Evolutionary conservation across 164 flowering plant genomes (phyloP).

Genomic region (Dillenia turbinata): DNA sequence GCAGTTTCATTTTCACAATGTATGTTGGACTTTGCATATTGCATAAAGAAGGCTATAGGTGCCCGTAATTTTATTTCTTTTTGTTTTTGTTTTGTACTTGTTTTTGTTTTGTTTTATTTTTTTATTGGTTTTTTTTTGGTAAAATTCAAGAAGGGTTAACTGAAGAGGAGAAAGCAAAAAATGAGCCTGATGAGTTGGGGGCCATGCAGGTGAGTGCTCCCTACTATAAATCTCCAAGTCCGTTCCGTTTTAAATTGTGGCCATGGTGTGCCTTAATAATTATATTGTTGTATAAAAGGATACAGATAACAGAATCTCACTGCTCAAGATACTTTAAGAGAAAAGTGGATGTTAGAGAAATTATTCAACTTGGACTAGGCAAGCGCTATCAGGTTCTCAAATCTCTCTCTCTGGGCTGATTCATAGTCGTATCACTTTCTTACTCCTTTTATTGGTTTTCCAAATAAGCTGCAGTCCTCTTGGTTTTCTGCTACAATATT

Average conservation of each 20-base stretch:
- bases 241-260: neutral
- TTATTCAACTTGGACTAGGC: slow-evolving; percentile 76
- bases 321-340: slow-evolving; percentile 77
- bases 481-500: too few species aligned
- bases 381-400: slow-evolving; percentile 79
- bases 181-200: slow-evolving; percentile 74
- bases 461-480: too few species aligned
- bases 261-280: neutral
- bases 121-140: too few species aligned
- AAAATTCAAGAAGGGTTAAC: slow-evolving; percentile 81
- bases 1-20: too few species aligned
- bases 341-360: slow-evolving; percentile 75
- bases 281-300: slow-evolving; percentile 10
- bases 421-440: too few species aligned
- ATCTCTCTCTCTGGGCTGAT: neutral
- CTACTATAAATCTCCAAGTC: neutral
- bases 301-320: slow-evolving; percentile 94
- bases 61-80: too few species aligned
- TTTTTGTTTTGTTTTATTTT: neutral
- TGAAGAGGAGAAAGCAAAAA: slow-evolving; percentile 61
- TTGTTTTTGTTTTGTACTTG: too few species aligned
- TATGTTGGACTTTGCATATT: too few species aligned
- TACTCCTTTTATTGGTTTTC: too few species aligned
- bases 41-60: too few species aligned
- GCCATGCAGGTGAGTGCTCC: slow-evolving; percentile 65